phyloP scores from a whole-genome alignment of 2,329 filamentous ascomycete species.

The Xylaria sp. region DNA sequence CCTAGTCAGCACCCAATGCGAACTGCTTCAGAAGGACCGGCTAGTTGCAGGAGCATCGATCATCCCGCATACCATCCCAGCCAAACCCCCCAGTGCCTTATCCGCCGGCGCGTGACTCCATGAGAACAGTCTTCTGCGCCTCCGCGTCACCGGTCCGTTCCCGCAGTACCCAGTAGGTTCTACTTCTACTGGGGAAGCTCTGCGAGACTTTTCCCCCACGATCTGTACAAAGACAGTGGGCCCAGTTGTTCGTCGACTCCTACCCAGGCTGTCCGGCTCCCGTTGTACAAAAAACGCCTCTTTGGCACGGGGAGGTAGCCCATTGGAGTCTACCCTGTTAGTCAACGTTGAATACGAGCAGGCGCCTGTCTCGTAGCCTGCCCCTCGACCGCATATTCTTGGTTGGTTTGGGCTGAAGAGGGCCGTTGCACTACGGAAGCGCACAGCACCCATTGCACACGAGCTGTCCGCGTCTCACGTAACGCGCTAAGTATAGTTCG shows the following conservation, averaged over 20 bases:
- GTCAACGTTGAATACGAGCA: conserved; percentile 51
- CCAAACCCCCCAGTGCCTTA: conserved; percentile 52
- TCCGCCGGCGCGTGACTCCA: conserved; percentile 53
- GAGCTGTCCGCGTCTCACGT: conserved; percentile 45
- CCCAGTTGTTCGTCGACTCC: conserved; percentile 47
- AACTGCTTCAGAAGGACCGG: conserved; percentile 52
- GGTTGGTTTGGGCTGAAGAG: conserved; percentile 45
- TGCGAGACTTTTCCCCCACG: conserved; percentile 40
- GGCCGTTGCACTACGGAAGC: conserved; percentile 50
- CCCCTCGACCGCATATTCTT: conserved; percentile 43
- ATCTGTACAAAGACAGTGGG: conserved; percentile 48
- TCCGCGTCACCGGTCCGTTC: conserved; percentile 47
- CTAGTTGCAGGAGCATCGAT: conserved; percentile 53
- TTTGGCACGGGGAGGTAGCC: conserved; percentile 50
- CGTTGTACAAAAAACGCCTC: conserved; percentile 52
- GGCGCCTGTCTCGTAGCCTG: conserved; percentile 45
- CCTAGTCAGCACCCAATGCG: conserved; percentile 49
- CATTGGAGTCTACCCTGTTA: conserved; percentile 49
- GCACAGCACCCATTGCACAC: conserved; percentile 48
- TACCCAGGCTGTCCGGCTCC: conserved; percentile 43
- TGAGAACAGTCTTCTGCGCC: conserved; percentile 46
- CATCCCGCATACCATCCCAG: conserved; percentile 52
- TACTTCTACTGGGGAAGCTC: conserved; percentile 44
- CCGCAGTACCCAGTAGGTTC: conserved; percentile 38
- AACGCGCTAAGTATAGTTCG: conserved; percentile 47